A percentile compares a stretch with the other conserved stretches of the same genome.
These are phyloP conservation scores for Globisporangium solare DNA, from an alignment of 352 stramenopile genomes.

Conservation along the genomic window DNA sequence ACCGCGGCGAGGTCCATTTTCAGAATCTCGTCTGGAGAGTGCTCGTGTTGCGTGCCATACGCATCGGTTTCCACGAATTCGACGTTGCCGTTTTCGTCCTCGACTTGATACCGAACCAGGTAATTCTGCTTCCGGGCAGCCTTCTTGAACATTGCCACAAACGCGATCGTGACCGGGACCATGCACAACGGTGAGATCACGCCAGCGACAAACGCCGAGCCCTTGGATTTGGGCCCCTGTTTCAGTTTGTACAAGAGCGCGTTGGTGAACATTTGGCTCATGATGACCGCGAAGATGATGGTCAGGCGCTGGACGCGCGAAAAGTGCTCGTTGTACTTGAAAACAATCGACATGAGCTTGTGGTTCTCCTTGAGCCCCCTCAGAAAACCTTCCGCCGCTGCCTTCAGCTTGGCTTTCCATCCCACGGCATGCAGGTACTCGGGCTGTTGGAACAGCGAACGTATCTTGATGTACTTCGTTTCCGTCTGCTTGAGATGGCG, in stretches of 20 bases:
- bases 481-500: conserved; percentile 30
- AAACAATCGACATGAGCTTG: conserved; percentile 64
- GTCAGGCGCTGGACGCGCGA: conserved; percentile 55
- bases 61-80: conserved; percentile 61
- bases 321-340: conserved; percentile 74
- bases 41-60: conserved; percentile 47
- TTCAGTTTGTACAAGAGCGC: conserved; percentile 55
- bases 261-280: conserved; percentile 74
- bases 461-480: conserved; percentile 48
- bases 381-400: conserved; percentile 37
- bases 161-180: conserved; percentile 54
- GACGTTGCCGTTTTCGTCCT: conserved; percentile 54
- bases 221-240: conserved; percentile 36
- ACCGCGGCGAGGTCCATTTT: conserved; percentile 54
- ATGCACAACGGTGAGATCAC: conserved; percentile 63
- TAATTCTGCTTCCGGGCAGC: conserved; percentile 52
- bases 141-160: conserved; percentile 75
- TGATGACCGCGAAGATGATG: conserved; percentile 63
- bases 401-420: conserved; percentile 35
- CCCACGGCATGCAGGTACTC: conserved; percentile 49
- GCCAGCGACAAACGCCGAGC: conserved; percentile 45
- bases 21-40: conserved; percentile 39
- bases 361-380: conserved; percentile 54
- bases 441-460: conserved; percentile 56
- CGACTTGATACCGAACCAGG: conserved; percentile 57